These are phyloP conservation scores for Apiospora koreana DNA, from an alignment of 2,329 filamentous ascomycete genomes.

Conservation along the genomic window DNA sequence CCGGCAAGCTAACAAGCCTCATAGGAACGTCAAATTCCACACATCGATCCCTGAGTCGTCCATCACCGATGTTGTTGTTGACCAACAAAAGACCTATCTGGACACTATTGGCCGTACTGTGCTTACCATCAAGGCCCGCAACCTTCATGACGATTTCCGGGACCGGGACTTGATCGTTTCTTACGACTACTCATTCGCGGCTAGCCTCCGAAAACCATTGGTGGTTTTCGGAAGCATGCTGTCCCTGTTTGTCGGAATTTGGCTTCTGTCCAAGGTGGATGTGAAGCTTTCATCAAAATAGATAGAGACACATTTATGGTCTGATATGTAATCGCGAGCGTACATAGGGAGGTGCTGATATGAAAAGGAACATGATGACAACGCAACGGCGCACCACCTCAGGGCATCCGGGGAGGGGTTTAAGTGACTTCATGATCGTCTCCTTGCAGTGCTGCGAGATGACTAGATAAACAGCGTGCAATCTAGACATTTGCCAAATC, in stretches of 20 bases:
- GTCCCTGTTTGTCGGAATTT: constrained; percentile 72
- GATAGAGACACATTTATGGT: background rate
- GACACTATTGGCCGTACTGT: constrained; percentile 88
- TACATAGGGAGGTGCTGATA: background rate
- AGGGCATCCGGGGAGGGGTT: background rate
- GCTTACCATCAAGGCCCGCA: constrained; percentile 77
- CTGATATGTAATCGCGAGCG: background rate
- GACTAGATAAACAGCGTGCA: background rate
- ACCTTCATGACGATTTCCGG: constrained; percentile 87
- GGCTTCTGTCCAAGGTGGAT: constrained; percentile 76
- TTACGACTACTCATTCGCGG: constrained; percentile 79
- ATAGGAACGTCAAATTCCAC: constrained; percentile 76
- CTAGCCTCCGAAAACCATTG: constrained; percentile 82
- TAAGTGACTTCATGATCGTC: background rate
- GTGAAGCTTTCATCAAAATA: constrained; percentile 65
- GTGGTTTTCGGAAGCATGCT: constrained; percentile 75
- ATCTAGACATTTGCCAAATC: background rate
- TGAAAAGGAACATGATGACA: background rate
- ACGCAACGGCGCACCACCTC: background rate
- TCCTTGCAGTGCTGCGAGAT: background rate
- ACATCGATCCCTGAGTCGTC: constrained; percentile 68
- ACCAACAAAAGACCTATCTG: constrained; percentile 84
- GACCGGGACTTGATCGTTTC: constrained; percentile 82
- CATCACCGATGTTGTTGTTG: constrained; percentile 59
- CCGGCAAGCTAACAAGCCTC: constrained; percentile 43